phyloP scores from a whole-genome alignment of 2,329 filamentous ascomycete genomes.

The Monilinia vaccinii-corymbosi region DNA sequence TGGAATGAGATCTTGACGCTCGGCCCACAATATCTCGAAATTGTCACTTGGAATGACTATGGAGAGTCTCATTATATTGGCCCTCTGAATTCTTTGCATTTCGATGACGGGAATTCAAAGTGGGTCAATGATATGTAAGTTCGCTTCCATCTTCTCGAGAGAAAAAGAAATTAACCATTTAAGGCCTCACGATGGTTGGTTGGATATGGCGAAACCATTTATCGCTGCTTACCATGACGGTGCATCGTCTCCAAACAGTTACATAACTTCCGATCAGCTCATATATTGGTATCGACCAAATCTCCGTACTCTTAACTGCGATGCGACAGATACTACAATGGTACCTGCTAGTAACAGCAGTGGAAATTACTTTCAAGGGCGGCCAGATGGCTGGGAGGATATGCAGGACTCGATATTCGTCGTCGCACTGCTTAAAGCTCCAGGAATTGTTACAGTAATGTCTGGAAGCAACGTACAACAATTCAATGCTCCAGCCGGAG shows the following conservation, averaged over 20 bases:
- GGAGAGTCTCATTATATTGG: conserved; percentile 45
- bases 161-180: neutral
- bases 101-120: conserved; percentile 31
- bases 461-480: conserved; percentile 22
- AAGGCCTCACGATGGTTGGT: conserved; percentile 42
- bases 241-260: conserved; percentile 11
- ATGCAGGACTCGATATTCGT: conserved; percentile 27
- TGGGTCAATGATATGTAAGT: conserved; percentile 25
- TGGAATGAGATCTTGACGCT: conserved; percentile 35
- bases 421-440: conserved; percentile 23
- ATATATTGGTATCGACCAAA: conserved; percentile 35
- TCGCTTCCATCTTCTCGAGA: neutral
- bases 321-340: conserved; percentile 29
- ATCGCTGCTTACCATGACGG: conserved; percentile 19
- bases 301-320: conserved; percentile 24
- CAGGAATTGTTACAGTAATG: conserved; percentile 24
- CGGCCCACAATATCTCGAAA: conserved; percentile 36
- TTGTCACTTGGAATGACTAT: conserved; percentile 42
- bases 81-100: conserved; percentile 32
- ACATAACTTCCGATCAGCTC: conserved; percentile 26
- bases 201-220: conserved; percentile 21
- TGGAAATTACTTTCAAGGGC: conserved; percentile 21
- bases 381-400: conserved; percentile 23
- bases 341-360: conserved; percentile 16
- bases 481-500: conserved; percentile 18